Evolutionary conservation across 208 protist species (phyloP), one percentile per base, ranked within the genome.

Genomic region (Crithidia mellificae): DNA sequence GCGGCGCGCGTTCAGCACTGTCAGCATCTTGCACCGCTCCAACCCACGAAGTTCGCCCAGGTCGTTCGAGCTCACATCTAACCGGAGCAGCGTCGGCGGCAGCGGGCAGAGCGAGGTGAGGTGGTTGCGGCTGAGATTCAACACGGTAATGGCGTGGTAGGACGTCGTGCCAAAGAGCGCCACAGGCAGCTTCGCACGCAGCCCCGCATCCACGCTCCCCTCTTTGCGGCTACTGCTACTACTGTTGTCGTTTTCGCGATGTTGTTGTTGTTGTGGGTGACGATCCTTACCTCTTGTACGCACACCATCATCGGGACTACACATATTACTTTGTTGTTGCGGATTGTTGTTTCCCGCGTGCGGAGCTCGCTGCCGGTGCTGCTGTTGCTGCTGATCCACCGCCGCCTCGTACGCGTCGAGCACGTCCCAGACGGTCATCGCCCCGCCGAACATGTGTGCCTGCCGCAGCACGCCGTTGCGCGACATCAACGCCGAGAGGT

Each of bases 31-130:
- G 68, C 90, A 96, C 58, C 72, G 15, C 12, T 68, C 63, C 53
- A 96, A 27, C 6, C 85, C 87, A n/a, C 15, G 58, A 6, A 96
- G 51, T 11, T 67, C 51, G 5, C 61, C 64, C 25, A 96, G 79
- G n/a, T 70, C 53, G 54, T 96, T 96, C 34, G 80, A 49, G 68
- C 88, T 94, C 41, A 96, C 77, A 67, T 96, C 90, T 6, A 96
- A 70, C 3, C 87, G 87, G 30, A 96, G 67, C 52, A 96, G 84
- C 27, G 85, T 85, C 4, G 69, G 47, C 1, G 90, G 90, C 17
- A 96, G 66, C 27, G 72, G 63, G 43, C 52, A 63, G 14, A 94
- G 55, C 19, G 68, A 51, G 0, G 43, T 72, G 20, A 96, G 72
- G 24, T 82, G 65, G 53, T 96, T 96, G 32, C 70, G 72, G 36